Percentiles rank a stretch among this genome's conserved stretches.
These are phyloP conservation scores for Adenanthera pavonina DNA, from an alignment of 306 rosid species.

Conservation along the genomic window DNA sequence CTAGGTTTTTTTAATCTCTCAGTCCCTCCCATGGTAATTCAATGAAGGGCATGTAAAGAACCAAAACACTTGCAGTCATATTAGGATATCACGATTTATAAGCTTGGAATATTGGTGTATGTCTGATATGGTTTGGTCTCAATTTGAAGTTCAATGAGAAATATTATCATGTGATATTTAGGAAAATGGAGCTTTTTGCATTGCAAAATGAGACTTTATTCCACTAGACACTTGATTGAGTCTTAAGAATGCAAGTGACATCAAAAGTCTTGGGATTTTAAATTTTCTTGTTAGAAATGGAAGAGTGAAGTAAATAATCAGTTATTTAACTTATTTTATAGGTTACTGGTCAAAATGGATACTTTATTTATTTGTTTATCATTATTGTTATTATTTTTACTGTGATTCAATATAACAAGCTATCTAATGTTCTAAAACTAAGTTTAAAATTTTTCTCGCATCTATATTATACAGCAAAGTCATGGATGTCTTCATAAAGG, in stretches of 20 bases:
- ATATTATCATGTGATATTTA: slow-evolving; percentile 2
- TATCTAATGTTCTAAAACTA: slow-evolving; percentile 20
- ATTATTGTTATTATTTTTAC: no score
- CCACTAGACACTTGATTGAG: background rate
- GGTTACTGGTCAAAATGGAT: background rate
- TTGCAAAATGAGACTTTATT: slow-evolving; percentile 5
- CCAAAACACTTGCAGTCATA: slow-evolving; percentile 12
- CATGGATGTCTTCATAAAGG: slow-evolving; percentile 96
- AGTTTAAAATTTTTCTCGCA: slow-evolving; percentile 20
- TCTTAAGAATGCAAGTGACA: slow-evolving; percentile 6
- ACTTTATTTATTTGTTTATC: background rate
- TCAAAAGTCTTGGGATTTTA: background rate
- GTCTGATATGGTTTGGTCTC: slow-evolving; percentile 10
- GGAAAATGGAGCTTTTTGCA: slow-evolving; percentile 9
- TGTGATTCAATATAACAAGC: background rate
- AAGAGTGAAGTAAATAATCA: background rate
- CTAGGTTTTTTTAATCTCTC: background rate
- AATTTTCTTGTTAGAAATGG: background rate
- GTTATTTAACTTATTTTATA: slow-evolving; percentile 9
- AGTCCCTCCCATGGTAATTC: background rate
- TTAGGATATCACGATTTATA: background rate
- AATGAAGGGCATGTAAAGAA: slow-evolving; percentile 16
- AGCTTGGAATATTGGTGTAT: slow-evolving; percentile 6
- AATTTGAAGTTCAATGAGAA: slow-evolving; percentile 30
- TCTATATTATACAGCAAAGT: slow-evolving; percentile 74